Evolutionary conservation across 345 rosid species (phyloP), one percentile per base, ranked within the genome.

Genomic region (Capsella bursapastoris): DNA sequence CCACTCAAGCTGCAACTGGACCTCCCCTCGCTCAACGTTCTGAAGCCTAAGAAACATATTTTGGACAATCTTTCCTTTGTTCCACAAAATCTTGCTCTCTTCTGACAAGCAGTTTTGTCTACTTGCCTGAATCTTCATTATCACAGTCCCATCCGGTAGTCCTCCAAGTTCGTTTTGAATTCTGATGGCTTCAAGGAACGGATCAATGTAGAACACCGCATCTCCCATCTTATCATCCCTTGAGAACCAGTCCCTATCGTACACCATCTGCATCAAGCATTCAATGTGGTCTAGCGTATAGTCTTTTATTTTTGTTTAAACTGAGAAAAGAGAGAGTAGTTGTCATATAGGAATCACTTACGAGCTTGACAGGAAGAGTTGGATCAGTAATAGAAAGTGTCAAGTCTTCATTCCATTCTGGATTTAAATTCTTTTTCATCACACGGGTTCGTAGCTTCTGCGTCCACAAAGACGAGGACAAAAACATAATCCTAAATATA

Each of bases 141-240:
- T 79, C n/a, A 86, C 76, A 43, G 89, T 84, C 14, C 87, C 92
- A 1, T 34, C 84, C 0, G 90, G 83, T 12, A 86, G 71, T 48
- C 58, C 80, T 3, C 45, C 70, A 66, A 88, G 49, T 27, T 69
- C 52, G 25, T 70, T 29, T 31, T 34, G 66, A 89, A 87, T 87
- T 73, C 58, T 80, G 28, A 85, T 71, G 16, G 82, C 87, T 64
- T 87, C 84, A 7, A 87, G 18, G 44, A 79, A 84, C 0, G 87
- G 76, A 25, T 64, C 76, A 41, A 91, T 77, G 28, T 81, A 76
- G 58, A 93, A 80, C 70, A 89, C 82, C 1, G 97, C 96, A 14
- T 89, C 90, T 56, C 96, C 97, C 98, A 91, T 91, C 75, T 83
- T 85, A 81, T 93, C 97, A 56, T 91, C 97, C 18, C 68, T 79